Evolutionary conservation across 2,329 filamentous ascomycete species (phyloP).

Genomic region (Botrytis cinerea): DNA sequence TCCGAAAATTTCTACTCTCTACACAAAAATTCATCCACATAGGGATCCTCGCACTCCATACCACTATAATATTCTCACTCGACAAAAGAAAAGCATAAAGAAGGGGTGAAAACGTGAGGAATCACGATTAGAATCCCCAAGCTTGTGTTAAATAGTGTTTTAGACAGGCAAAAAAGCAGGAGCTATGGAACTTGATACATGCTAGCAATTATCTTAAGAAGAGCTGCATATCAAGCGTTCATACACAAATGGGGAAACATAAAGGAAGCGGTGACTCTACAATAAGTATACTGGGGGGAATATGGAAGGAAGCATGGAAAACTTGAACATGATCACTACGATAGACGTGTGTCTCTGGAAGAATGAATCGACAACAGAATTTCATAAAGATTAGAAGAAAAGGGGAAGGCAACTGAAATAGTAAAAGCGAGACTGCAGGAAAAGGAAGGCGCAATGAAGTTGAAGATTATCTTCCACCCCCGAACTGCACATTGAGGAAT

Average conservation of each 20-base stretch:
- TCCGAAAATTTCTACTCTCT: neutral
- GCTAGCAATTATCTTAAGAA: neutral
- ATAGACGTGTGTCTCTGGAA: too few species aligned
- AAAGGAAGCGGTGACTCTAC: rapidly evolving
- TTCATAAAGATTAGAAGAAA: neutral
- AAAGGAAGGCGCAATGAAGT: neutral
- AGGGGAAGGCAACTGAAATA: neutral
- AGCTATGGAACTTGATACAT: neutral
- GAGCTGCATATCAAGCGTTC: neutral
- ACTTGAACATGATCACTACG: too few species aligned
- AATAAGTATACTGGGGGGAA: neutral
- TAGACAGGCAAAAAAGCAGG: neutral
- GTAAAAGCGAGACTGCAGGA: neutral
- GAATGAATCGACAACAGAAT: rapidly evolving
- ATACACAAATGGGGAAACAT: neutral
- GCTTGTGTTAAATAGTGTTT: too few species aligned
- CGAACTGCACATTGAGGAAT: too few species aligned
- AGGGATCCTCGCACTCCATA: rapidly evolving
- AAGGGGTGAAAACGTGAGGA: too few species aligned
- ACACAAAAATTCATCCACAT: neutral
- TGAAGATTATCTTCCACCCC: neutral
- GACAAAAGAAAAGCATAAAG: neutral
- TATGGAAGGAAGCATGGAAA: neutral
- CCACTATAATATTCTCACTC: neutral
- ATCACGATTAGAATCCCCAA: too few species aligned